Evolutionary conservation across 805 yeast species (phyloP).

Genomic region (Tetrapisispora nanseiensis): DNA sequence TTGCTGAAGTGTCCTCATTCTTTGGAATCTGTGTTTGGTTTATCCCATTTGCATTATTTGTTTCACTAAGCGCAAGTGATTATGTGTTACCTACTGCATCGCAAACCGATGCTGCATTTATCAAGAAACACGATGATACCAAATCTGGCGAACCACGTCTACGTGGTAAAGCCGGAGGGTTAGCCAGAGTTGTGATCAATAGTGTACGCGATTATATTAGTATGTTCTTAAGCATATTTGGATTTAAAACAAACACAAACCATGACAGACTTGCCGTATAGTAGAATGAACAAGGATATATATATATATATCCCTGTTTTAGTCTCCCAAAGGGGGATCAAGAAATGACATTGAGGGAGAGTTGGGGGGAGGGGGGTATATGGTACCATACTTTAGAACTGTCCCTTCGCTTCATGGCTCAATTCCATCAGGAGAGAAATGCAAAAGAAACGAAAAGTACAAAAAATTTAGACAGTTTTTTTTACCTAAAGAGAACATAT

Average conservation of each 20-base stretch:
- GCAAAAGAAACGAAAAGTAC: no score
- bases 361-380: no score
- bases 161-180: slow-evolving; percentile 43
- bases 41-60: slow-evolving; percentile 85
- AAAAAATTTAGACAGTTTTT: no score
- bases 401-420: no score
- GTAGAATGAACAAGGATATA: background rate
- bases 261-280: slow-evolving; percentile 32
- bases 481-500: no score
- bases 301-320: no score
- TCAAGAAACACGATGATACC: slow-evolving; percentile 27
- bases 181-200: slow-evolving; percentile 61
- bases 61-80: slow-evolving; percentile 86
- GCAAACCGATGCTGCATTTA: slow-evolving; percentile 13
- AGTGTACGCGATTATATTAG: slow-evolving; percentile 36
- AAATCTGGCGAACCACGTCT: slow-evolving; percentile 26
- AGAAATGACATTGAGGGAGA: no score
- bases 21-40: slow-evolving; percentile 92
- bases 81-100: slow-evolving; percentile 59
- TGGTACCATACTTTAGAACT: no score
- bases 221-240: slow-evolving; percentile 38
- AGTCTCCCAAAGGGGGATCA: no score
- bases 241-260: slow-evolving; percentile 36
- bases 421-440: no score
- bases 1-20: slow-evolving; percentile 88